These are phyloP conservation scores for Ophiostoma populinum DNA, from an alignment of 2,329 filamentous ascomycete species.

Conservation along the genomic window DNA sequence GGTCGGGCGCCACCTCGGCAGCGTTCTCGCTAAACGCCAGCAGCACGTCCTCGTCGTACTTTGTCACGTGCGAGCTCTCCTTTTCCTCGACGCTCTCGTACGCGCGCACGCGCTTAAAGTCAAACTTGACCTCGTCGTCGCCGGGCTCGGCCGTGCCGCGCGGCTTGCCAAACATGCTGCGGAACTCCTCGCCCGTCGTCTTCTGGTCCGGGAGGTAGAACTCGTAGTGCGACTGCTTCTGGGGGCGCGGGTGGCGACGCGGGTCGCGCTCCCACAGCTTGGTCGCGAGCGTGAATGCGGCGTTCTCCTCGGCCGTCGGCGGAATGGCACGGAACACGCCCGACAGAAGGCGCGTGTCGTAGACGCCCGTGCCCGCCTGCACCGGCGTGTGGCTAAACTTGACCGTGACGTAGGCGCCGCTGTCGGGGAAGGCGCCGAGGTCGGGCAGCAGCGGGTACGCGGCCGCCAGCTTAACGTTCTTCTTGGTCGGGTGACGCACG, in stretches of 20 bases:
- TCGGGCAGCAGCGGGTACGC: constrained; percentile 47
- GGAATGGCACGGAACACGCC: constrained; percentile 45
- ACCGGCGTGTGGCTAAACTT: constrained; percentile 53
- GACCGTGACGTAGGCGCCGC: constrained; percentile 50
- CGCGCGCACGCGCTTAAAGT: constrained; percentile 42
- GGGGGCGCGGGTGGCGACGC: constrained; percentile 34
- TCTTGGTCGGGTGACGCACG: constrained; percentile 41
- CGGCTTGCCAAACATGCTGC: constrained; percentile 40
- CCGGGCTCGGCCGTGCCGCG: constrained; percentile 34
- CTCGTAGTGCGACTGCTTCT: constrained; percentile 46
- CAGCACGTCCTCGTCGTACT: constrained; percentile 48
- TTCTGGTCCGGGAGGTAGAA: constrained; percentile 41
- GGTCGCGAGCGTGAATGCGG: constrained; percentile 29
- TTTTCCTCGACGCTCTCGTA: constrained; percentile 47
- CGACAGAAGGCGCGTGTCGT: constrained; percentile 43
- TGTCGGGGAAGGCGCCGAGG: constrained; percentile 51
- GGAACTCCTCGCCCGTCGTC: constrained; percentile 35
- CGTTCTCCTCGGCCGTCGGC: constrained; percentile 34
- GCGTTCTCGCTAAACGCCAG: constrained; percentile 38
- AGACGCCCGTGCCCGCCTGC: constrained; percentile 28
- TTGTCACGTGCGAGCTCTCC: constrained; percentile 37
- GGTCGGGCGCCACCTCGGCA: constrained; percentile 12
- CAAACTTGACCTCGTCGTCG: constrained; percentile 32
- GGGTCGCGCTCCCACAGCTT: constrained; percentile 41
- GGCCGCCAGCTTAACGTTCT: constrained; percentile 38